Conservation (phyloP, 371 early-diverging fungal genomes). For the Apophysomyces sp. region DNA sequence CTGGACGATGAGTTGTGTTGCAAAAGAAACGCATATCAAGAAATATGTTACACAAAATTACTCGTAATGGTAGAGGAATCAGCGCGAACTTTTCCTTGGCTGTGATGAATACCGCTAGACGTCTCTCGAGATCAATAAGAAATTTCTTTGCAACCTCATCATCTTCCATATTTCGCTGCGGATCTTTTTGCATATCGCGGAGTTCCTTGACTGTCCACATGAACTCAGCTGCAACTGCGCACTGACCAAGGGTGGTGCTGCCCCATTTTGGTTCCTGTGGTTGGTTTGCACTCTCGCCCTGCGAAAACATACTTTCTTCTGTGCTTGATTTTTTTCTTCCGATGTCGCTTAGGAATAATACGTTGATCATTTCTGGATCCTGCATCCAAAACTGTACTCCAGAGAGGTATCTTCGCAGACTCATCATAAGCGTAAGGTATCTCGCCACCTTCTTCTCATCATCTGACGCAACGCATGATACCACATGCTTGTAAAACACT, state of each 20-base stretch:
- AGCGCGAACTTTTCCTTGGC: constrained; percentile 56
- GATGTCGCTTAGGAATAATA: constrained; percentile 59
- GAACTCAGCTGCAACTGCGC: constrained; percentile 57
- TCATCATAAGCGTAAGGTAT: constrained; percentile 43
- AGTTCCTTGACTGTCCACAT: constrained; percentile 56
- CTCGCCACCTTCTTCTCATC: constrained; percentile 48
- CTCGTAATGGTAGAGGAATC: constrained; percentile 58
- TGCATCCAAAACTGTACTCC: constrained; percentile 66
- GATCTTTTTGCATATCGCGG: constrained; percentile 30
- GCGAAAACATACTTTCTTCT: neutral
- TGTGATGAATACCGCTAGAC: constrained; percentile 53
- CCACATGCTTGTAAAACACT: constrained; percentile 55
- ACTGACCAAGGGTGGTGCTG: constrained; percentile 62
- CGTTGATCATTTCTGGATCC: constrained; percentile 66
- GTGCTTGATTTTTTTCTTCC: constrained; percentile 19
- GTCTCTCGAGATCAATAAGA: constrained; percentile 61
- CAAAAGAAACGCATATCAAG: constrained; percentile 61
- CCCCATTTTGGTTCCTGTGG: constrained; percentile 46
- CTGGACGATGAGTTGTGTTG: constrained; percentile 61
- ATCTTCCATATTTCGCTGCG: constrained; percentile 43
- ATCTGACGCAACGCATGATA: constrained; percentile 62
- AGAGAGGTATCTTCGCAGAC: constrained; percentile 49
- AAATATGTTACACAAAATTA: constrained; percentile 56
- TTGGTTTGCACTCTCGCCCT: neutral
- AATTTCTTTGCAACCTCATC: constrained; percentile 67